These are phyloP conservation scores for Hypoxylon sp. DNA, from an alignment of 2,329 filamentous ascomycete genomes.

Conservation along the genomic window DNA sequence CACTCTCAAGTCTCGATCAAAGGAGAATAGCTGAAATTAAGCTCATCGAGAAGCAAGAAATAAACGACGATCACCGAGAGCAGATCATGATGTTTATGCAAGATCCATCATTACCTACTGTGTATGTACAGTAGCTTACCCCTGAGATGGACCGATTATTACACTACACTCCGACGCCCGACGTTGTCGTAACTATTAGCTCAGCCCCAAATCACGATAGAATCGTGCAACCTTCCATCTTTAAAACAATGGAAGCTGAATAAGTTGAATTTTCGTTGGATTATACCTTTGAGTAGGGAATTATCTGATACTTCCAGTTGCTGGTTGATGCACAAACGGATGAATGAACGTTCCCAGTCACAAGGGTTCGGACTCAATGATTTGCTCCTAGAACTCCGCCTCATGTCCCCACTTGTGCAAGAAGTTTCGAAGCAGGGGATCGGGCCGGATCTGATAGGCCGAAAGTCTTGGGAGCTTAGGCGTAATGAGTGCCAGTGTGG, in stretches of 20 bases:
- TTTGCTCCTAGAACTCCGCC: slow-evolving; percentile 19
- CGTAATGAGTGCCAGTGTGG: slow-evolving; percentile 5
- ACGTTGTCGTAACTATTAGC: too few species aligned
- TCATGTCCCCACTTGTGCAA: slow-evolving; percentile 22
- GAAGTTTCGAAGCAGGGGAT: slow-evolving; percentile 16
- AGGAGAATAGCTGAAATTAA: slow-evolving; percentile 12
- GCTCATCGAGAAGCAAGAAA: slow-evolving; percentile 15
- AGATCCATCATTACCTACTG: slow-evolving; percentile 12
- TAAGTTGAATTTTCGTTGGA: too few species aligned
- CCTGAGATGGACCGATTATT: slow-evolving; percentile 23
- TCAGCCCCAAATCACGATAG: slow-evolving; percentile 19
- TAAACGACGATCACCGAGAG: slow-evolving; percentile 28
- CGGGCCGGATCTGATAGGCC: slow-evolving; percentile 30
- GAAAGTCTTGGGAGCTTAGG: slow-evolving; percentile 2
- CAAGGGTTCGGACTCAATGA: slow-evolving; percentile 16
- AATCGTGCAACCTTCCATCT: slow-evolving; percentile 6
- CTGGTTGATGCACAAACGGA: slow-evolving; percentile 20
- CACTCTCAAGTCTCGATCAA: too few species aligned
- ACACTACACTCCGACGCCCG: too few species aligned
- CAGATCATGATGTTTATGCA: slow-evolving; percentile 38
- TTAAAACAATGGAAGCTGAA: slow-evolving; percentile 9
- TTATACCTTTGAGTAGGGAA: slow-evolving; percentile 11
- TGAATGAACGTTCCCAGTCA: slow-evolving; percentile 25
- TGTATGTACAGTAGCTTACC: too few species aligned
- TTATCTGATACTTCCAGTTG: slow-evolving; percentile 13